phyloP scores from a whole-genome alignment of 2,329 filamentous ascomycete genomes.

The Pseudogymnoascus sp. region DNA sequence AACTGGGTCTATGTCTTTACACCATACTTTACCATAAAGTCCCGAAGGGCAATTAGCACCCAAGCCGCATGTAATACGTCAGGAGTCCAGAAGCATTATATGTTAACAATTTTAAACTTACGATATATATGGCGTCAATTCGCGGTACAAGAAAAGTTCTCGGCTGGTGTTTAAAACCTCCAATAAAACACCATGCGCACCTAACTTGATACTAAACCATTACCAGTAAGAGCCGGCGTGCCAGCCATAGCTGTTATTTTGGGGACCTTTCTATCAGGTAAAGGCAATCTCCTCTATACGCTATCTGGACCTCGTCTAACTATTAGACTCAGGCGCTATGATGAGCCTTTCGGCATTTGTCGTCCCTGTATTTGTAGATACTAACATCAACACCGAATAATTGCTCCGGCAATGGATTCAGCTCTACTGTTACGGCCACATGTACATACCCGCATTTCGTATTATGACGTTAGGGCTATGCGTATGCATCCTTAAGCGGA shows the following conservation, averaged over 20 bases:
- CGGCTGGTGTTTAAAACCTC: not conserved
- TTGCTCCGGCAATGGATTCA: slow-evolving; percentile 29
- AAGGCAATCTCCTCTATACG: not conserved
- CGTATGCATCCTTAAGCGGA: slow-evolving; percentile 16
- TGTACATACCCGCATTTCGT: slow-evolving; percentile 27
- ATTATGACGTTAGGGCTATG: slow-evolving; percentile 24
- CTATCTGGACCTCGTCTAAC: not conserved
- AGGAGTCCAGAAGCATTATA: not conserved
- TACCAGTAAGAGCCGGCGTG: not conserved
- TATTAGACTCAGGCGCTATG: slow-evolving; percentile 23
- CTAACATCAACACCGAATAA: slow-evolving; percentile 21
- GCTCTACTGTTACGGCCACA: slow-evolving; percentile 31
- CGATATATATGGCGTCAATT: not conserved
- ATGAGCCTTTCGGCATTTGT: slow-evolving; percentile 25
- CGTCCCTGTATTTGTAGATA: slow-evolving; percentile 30
- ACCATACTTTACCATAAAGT: not conserved
- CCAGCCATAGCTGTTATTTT: slow-evolving; percentile 4
- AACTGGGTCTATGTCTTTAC: not conserved
- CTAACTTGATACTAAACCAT: not conserved
- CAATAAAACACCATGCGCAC: not conserved
- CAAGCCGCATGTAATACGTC: not conserved
- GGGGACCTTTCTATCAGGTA: slow-evolving; percentile 10
- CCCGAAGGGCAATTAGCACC: not conserved
- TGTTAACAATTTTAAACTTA: not conserved
- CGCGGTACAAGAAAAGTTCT: not conserved